phyloP scores from a whole-genome alignment of 2,329 filamentous ascomycete species.

The Fusarium keratoplasticum region DNA sequence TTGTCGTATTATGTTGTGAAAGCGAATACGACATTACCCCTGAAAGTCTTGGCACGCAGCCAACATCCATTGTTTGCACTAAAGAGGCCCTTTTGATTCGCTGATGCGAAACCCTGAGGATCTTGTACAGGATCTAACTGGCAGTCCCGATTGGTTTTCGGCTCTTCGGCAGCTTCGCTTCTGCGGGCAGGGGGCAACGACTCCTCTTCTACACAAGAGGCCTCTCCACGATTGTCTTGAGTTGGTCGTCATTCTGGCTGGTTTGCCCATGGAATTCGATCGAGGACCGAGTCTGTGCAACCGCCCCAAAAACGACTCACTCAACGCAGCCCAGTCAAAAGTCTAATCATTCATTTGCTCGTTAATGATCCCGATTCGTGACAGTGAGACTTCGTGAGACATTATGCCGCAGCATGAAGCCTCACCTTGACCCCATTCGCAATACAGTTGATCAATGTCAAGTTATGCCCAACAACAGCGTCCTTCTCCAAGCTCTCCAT shows the following conservation, averaged over 20 bases:
- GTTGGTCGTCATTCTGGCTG: neutral
- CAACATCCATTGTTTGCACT: neutral
- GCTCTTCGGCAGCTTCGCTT: neutral
- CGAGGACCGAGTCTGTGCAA: no score
- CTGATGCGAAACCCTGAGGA: neutral
- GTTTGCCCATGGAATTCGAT: no score
- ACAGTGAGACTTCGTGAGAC: neutral
- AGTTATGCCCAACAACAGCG: neutral
- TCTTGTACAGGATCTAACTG: neutral
- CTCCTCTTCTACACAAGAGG: neutral
- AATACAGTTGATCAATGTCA: neutral
- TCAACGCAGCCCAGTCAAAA: neutral
- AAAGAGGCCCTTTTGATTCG: neutral
- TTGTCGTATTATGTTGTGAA: neutral
- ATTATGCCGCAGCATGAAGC: neutral
- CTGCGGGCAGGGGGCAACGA: neutral
- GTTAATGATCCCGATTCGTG: no score
- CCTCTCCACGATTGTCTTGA: neutral
- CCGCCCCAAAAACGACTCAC: neutral
- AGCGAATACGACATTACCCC: neutral
- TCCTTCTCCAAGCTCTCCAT: neutral
- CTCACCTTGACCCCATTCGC: neutral
- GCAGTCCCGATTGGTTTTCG: neutral
- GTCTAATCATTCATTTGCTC: neutral
- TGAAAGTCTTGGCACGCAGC: neutral